Percentiles rank a stretch among this genome's conserved stretches.
These are phyloP conservation scores for Talaromyces sp. DNA, from an alignment of 2,329 filamentous ascomycete genomes.

Conservation along the genomic window DNA sequence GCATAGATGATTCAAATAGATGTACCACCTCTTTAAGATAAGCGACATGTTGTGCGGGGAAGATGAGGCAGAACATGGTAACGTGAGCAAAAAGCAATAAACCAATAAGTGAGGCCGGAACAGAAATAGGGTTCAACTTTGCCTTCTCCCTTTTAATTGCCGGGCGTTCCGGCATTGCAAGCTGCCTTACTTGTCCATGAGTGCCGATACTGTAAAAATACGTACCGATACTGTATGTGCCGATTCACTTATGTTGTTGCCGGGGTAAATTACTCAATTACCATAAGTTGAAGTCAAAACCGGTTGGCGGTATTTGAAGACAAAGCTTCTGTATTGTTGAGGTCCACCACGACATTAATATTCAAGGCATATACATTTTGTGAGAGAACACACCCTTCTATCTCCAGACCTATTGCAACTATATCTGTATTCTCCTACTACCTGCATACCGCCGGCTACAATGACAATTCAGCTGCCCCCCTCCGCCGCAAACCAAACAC, in stretches of 20 bases:
- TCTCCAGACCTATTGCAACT: not conserved
- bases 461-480: not conserved
- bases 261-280: not conserved
- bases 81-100: too few relatives aligned
- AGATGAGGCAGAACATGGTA: too few relatives aligned
- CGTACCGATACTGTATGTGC: not conserved
- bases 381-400: not conserved
- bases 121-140: too few relatives aligned
- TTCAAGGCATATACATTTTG: not conserved
- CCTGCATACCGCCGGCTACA: not conserved
- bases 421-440: not conserved
- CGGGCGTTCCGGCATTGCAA: too few relatives aligned
- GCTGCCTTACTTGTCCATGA: too few relatives aligned
- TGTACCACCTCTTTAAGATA: too few relatives aligned
- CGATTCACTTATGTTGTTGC: not conserved
- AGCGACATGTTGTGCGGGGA: too few relatives aligned
- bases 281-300: not conserved
- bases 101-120: too few relatives aligned
- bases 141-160: too few relatives aligned
- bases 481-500: slow-evolving; percentile 7
- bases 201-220: not conserved
- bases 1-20: not conserved
- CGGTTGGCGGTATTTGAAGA: not conserved
- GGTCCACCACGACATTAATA: too few relatives aligned
- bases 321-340: not conserved